Conservation (phyloP, 371 early-diverging fungal genomes). For the Actinomucor elegans region DNA sequence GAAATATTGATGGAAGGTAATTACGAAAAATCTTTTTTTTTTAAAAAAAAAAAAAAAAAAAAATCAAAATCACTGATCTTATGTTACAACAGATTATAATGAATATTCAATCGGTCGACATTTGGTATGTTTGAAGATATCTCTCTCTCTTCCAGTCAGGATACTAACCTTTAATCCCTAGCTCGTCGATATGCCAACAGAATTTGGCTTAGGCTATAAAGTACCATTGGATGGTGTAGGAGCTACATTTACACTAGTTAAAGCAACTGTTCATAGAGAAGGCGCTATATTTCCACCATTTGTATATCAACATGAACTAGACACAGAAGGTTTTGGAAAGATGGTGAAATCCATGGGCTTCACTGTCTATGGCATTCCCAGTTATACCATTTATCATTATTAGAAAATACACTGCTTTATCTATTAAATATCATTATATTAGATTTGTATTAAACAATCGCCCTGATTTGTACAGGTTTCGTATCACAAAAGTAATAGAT, state of each 20-base stretch:
- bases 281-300: slow-evolving; percentile 64
- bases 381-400: slow-evolving; percentile 26
- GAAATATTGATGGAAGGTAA: slow-evolving; percentile 44
- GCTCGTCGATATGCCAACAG: slow-evolving; percentile 48
- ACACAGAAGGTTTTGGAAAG: slow-evolving; percentile 74
- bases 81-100: slow-evolving; percentile 12
- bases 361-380: slow-evolving; percentile 58
- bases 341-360: slow-evolving; percentile 64
- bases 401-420: neutral
- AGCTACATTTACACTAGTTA: slow-evolving; percentile 59
- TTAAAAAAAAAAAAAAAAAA: too few relatives aligned
- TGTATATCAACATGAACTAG: slow-evolving; percentile 62
- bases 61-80: too few relatives aligned
- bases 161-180: slow-evolving; percentile 21
- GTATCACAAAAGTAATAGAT: too few relatives aligned
- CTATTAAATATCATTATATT: too few relatives aligned
- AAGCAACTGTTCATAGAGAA: slow-evolving; percentile 64
- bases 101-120: slow-evolving; percentile 15
- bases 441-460: too few relatives aligned
- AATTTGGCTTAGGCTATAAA: slow-evolving; percentile 15
- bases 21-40: neutral
- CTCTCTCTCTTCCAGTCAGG: too few relatives aligned
- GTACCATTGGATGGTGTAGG: slow-evolving; percentile 65
- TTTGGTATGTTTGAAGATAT: slow-evolving; percentile 7
- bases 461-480: too few relatives aligned